Conservation (phyloP, 2,329 filamentous ascomycete species). For the Exserohilum rostratum region DNA sequence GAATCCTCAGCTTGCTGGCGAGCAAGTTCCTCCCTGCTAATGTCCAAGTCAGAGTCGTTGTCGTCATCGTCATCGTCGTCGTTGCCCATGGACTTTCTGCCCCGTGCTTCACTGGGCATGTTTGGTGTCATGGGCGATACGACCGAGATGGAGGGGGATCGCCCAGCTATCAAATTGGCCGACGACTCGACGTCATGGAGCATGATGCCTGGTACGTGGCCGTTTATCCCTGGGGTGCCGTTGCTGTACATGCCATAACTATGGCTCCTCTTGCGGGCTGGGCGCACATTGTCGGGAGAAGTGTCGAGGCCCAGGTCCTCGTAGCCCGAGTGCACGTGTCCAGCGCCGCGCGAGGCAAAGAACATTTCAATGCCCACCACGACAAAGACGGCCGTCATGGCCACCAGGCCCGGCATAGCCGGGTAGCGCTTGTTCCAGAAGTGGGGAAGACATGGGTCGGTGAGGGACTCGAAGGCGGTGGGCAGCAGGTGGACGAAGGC, state of each 20-base stretch:
- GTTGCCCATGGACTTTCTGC: slow-evolving; percentile 22
- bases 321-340: slow-evolving; percentile 64
- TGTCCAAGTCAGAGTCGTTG: slow-evolving; percentile 44
- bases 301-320: slow-evolving; percentile 48
- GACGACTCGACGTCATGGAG: slow-evolving; percentile 42
- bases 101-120: slow-evolving; percentile 13
- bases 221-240: slow-evolving; percentile 24
- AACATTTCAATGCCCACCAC: slow-evolving; percentile 90
- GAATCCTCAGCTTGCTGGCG: slow-evolving; percentile 30
- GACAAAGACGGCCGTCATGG: slow-evolving; percentile 54
- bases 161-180: slow-evolving; percentile 41
- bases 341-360: slow-evolving; percentile 73
- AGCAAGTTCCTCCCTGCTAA: slow-evolving; percentile 45
- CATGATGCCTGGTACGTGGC: slow-evolving; percentile 38
- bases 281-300: slow-evolving; percentile 20
- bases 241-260: slow-evolving; percentile 42
- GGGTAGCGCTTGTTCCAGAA: slow-evolving; percentile 50
- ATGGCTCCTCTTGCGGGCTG: slow-evolving; percentile 38
- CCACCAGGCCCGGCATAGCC: slow-evolving; percentile 49
- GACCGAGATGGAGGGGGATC: slow-evolving; percentile 39
- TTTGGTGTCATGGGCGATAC: slow-evolving; percentile 30
- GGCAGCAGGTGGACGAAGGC: slow-evolving; percentile 52
- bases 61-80: slow-evolving; percentile 29
- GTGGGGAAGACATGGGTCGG: slow-evolving; percentile 47
- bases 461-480: slow-evolving; percentile 49